Conservation (phyloP, 176 grass and related monocot species). For the Hordeum vulgare region DNA sequence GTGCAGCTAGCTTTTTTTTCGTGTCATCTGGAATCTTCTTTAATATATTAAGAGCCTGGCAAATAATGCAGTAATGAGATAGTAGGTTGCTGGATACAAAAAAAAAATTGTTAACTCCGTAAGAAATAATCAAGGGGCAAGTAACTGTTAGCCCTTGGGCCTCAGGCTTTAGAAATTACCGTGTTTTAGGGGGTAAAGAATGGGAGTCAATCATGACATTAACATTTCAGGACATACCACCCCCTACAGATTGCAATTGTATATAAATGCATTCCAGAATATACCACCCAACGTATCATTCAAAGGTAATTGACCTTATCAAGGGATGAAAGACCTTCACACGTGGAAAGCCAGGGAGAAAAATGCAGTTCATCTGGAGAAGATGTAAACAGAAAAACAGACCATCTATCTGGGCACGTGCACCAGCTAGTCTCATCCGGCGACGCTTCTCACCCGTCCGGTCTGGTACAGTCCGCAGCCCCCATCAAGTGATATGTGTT, state of each 20-base stretch:
- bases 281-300: neutral
- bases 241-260: neutral
- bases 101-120: neutral
- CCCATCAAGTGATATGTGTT: neutral
- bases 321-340: neutral
- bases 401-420: neutral
- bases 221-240: neutral
- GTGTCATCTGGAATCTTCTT: slow-evolving; percentile 75
- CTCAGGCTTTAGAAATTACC: neutral
- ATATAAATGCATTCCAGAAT: neutral
- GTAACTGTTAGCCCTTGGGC: neutral
- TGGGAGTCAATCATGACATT: neutral
- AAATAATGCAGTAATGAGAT: slow-evolving; percentile 18
- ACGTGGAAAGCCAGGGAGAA: neutral
- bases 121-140: neutral
- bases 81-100: neutral
- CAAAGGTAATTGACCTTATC: neutral
- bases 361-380: neutral
- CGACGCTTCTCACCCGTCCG: neutral
- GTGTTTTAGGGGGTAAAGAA: neutral
- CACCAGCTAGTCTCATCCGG: neutral
- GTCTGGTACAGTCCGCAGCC: neutral
- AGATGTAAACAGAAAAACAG: neutral
- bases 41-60: slow-evolving; percentile 79
- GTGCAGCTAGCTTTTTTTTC: slow-evolving; percentile 53